Base-by-base conservation (phyloP, 768 basidiomycete genomes). In the Mycena vulgaris region DNA sequence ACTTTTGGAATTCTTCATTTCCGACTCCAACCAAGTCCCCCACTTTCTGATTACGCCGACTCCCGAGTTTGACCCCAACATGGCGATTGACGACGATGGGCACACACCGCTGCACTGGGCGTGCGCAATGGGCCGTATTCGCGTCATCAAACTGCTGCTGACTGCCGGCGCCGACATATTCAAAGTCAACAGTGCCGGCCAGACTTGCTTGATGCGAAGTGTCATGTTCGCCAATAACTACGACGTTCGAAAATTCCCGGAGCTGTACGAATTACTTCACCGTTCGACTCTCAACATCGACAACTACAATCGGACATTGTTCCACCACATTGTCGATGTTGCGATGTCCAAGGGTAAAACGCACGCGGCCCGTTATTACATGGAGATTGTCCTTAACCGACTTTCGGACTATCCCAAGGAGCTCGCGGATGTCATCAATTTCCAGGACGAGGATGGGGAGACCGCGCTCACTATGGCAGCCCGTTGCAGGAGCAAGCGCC, bases 151-250 rank as follows among this genome's bases (percentile, higher is more conserved):
- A 79, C 86, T 98, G 10, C 87, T 99, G 30, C 86, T 99, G 47
- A 93, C 95, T 0, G 94, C 97, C 4, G 96, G 97, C 23, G 97
- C 97, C 17, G 96, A 98, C 78, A 95, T 98, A 72, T 99, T 97
- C 86, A 92, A 94, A 74, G 96, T 97, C 72, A 99, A 99, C 84
- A 95, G 93, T 77, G 90, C 95, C 14, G 98, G 98, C 4, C 98
- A 99, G 81, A 99, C 98, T 17, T 93, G 97, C 1, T 84, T 99
- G 48, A 99, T 99, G 98, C 95, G 98, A 19, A 93, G 93, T 76
- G 98, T 99, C 75, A 99, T 99, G 97, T 99, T 99, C 80, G 95
- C 95, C 57, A 99, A 99, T 81, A 99, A 99, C 80, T 99, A 99
- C 79, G 98, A 99, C 80, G 94, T 99, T 53, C 94, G 98, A 74